Conservation (phyloP, 768 basidiomycete genomes). For the Hydnum rufescens region DNA sequence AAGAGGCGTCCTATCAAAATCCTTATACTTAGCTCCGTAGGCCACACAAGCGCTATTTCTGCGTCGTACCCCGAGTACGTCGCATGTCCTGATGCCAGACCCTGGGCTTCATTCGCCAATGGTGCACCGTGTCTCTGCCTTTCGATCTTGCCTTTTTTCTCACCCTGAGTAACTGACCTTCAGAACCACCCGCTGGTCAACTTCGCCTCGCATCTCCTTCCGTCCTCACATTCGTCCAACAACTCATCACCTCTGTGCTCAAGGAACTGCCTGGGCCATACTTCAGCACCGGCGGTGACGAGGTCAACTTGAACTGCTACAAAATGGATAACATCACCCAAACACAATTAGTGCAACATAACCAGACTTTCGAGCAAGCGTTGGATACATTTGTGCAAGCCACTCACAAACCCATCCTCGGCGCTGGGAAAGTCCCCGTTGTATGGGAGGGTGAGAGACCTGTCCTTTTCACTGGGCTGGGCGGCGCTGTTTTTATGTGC, state of each 20-base stretch:
- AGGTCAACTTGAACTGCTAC: slow-evolving; percentile 53
- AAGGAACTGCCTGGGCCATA: slow-evolving; percentile 33
- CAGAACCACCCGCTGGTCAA: slow-evolving; percentile 65
- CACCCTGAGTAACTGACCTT: background rate
- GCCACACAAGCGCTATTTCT: slow-evolving; percentile 52
- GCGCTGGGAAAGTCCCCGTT: slow-evolving; percentile 48
- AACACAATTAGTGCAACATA: slow-evolving; percentile 28
- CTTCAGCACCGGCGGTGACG: slow-evolving; percentile 63
- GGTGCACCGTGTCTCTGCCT: slow-evolving; percentile 14
- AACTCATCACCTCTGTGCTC: slow-evolving; percentile 29
- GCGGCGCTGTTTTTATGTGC: no score
- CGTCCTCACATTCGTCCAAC: slow-evolving; percentile 38
- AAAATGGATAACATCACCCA: slow-evolving; percentile 38
- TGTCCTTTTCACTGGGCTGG: no score
- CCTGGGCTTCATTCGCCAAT: slow-evolving; percentile 32
- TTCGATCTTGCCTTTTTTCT: background rate
- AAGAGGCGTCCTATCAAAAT: no score
- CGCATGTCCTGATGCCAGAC: slow-evolving; percentile 31
- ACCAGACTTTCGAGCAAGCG: slow-evolving; percentile 40
- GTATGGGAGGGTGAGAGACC: slow-evolving; percentile 50
- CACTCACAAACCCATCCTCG: slow-evolving; percentile 35
- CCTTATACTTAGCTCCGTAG: no score
- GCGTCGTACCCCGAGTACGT: slow-evolving; percentile 50
- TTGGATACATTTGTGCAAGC: slow-evolving; percentile 39
- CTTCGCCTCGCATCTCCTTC: slow-evolving; percentile 46